Percentiles rank a stretch among this genome's conserved stretches.
Conservation (phyloP, 345 rosid genomes). For the Eucalyptus regnans region DNA sequence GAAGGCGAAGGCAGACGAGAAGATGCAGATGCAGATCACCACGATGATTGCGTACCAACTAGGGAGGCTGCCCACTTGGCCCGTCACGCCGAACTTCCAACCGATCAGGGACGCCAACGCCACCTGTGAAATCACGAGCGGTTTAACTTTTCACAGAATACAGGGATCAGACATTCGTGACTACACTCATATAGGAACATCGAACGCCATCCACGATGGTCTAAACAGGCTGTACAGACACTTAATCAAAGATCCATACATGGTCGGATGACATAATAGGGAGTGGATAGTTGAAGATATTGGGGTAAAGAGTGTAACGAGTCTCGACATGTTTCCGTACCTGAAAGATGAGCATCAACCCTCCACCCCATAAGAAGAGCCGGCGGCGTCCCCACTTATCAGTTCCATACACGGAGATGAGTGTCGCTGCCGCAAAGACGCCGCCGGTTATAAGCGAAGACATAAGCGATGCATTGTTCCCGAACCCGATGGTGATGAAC, state of each 20-base stretch:
- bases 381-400: constrained; percentile 7
- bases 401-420: background rate
- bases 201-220: too few species aligned
- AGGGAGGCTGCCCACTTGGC: background rate
- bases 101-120: background rate
- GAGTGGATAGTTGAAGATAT: too few species aligned
- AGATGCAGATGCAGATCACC: background rate
- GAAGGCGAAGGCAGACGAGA: constrained; percentile 5
- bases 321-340: background rate
- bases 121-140: background rate
- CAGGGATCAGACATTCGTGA: too few species aligned
- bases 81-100: background rate
- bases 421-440: too few species aligned
- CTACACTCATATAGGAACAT: too few species aligned
- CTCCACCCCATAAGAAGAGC: background rate
- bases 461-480: background rate
- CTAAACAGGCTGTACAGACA: background rate
- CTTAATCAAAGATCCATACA: background rate
- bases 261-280: background rate
- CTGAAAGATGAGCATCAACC: background rate
- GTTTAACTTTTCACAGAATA: too few species aligned
- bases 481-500: constrained; percentile 30
- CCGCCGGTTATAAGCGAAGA: constrained; percentile 20
- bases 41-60: background rate
- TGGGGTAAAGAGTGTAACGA: background rate